Conservation (phyloP, 169 alveolate genomes). For the Theileria parva region DNA sequence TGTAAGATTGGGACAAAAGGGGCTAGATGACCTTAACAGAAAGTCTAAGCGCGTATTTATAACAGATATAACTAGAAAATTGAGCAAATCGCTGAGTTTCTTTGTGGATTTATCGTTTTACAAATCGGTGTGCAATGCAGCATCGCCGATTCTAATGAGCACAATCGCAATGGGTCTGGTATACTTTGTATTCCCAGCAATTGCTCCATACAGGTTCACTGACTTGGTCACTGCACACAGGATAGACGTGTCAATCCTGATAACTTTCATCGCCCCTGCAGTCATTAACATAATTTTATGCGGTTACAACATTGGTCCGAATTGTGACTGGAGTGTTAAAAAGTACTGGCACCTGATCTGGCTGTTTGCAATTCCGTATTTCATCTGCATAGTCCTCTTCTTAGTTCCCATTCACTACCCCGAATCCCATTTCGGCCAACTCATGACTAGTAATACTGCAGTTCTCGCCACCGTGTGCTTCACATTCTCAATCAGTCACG, state of each 20-base stretch:
- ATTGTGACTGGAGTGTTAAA: neutral
- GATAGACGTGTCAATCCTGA: conserved; percentile 2
- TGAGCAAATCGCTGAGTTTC: neutral
- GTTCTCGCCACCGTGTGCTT: conserved; percentile 15
- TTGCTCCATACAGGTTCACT: conserved; percentile 10
- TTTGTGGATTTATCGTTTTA: neutral
- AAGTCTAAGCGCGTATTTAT: neutral
- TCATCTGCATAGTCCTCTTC: conserved; percentile 4
- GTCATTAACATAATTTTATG: conserved; percentile 4
- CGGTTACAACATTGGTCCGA: neutral
- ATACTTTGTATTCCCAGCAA: conserved; percentile 17
- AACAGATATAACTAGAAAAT: neutral
- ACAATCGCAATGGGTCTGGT: conserved; percentile 23
- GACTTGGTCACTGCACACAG: conserved; percentile 13
- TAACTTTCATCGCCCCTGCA: conserved; percentile 16
- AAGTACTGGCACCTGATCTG: conserved; percentile 7
- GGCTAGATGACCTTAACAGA: neutral
- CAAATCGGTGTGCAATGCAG: neutral
- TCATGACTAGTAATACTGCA: neutral
- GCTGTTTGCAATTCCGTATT: conserved; percentile 6
- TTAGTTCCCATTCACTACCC: conserved; percentile 14
- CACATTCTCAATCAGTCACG: conserved; percentile 11
- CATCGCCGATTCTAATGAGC: conserved; percentile 28
- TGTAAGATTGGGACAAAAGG: neutral
- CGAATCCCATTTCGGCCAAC: neutral